Conservation (phyloP, 2,329 filamentous ascomycete species). For the Phialophora tarda region DNA sequence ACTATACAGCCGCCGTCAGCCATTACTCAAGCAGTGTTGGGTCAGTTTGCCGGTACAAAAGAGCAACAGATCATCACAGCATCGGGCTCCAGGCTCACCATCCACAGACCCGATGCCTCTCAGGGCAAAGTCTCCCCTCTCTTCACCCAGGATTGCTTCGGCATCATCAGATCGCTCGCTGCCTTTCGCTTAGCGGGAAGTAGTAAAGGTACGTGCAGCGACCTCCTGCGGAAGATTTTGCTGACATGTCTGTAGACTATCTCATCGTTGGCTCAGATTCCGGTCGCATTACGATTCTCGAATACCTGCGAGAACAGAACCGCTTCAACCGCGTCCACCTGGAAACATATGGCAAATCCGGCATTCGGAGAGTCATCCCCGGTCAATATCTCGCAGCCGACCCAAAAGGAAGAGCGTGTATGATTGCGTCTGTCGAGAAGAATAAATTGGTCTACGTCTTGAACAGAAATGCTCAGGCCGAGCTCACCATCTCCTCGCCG, state of each 20-base stretch:
- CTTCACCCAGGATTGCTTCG: constrained; percentile 92
- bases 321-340: constrained; percentile 87
- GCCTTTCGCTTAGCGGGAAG: constrained; percentile 92
- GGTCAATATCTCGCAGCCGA: constrained; percentile 96
- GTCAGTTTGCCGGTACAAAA: constrained; percentile 94
- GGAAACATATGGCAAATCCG: constrained; percentile 98
- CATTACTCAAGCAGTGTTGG: constrained; percentile 86
- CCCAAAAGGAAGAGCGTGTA: constrained; percentile 90
- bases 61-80: constrained; percentile 97
- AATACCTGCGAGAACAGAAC: constrained; percentile 86
- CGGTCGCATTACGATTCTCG: constrained; percentile 89
- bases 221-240: background rate
- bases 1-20: constrained; percentile 92
- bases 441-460: constrained; percentile 99
- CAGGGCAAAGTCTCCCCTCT: constrained; percentile 86
- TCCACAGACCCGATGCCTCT: constrained; percentile 82
- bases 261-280: constrained; percentile 96
- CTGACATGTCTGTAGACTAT: constrained; percentile 69
- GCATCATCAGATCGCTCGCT: constrained; percentile 87
- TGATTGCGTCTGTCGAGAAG: constrained; percentile 95
- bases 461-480: constrained; percentile 91
- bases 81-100: constrained; percentile 84
- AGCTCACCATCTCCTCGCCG: constrained; percentile 95
- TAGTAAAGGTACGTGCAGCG: constrained; percentile 74
- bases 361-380: constrained; percentile 87